Percentiles rank a stretch among this genome's conserved stretches.
Evolutionary conservation across 805 yeast species (phyloP).

Genomic region (Metschnikowia lochheadii): DNA sequence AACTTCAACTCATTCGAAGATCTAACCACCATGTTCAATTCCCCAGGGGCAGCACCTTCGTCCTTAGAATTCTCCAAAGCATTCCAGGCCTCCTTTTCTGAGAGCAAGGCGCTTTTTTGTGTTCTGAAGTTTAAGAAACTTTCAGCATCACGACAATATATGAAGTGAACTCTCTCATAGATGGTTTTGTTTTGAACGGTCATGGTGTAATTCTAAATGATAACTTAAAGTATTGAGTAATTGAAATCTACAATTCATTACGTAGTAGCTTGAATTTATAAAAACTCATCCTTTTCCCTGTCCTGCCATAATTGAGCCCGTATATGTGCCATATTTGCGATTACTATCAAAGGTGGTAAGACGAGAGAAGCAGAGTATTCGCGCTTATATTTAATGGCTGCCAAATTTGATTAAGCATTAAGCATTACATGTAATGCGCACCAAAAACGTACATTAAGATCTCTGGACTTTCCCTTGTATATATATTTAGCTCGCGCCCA

Average conservation of each 20-base stretch:
- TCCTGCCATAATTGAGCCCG: conserved; percentile 1
- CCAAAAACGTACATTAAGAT: background rate
- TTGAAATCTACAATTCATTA: background rate
- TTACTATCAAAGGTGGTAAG: background rate
- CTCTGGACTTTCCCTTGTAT: background rate
- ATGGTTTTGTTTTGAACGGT: conserved; percentile 20
- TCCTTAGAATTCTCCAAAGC: conserved; percentile 1
- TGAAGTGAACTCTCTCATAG: conserved; percentile 25
- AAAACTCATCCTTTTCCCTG: background rate
- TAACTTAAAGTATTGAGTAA: background rate
- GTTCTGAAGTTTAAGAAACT: conserved; percentile 14
- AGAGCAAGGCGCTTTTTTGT: conserved; percentile 9
- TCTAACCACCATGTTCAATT: conserved; percentile 4
- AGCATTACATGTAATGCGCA: conserved; percentile 1
- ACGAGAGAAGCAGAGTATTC: background rate
- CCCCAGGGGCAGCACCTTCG: background rate
- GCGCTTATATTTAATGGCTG: background rate
- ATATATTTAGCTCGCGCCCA: background rate
- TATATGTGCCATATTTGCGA: background rate
- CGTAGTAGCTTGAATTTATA: background rate
- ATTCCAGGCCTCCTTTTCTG: conserved; percentile 8
- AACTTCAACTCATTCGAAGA: conserved; percentile 7
- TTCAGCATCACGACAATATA: conserved; percentile 23
- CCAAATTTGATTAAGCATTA: background rate
- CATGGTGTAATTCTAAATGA: conserved; percentile 7